Evolutionary conservation across 208 protist genomes (phyloP), one percentile per base, ranked within the genome.

Genomic region (Wallacemonas sp.): DNA sequence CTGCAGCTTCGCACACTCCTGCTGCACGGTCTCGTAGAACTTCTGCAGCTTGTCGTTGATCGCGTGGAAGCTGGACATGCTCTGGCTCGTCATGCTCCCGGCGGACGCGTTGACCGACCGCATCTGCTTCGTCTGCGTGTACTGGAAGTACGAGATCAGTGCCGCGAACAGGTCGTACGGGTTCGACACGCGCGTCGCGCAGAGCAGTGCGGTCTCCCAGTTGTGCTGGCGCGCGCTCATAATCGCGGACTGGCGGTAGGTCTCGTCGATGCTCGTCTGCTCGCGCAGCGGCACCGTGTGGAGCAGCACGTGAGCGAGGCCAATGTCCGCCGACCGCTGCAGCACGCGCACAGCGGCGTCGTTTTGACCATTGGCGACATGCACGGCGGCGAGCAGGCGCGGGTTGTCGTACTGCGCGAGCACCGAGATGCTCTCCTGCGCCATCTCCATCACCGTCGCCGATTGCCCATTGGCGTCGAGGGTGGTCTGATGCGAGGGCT

Each of bases 261-360:
- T 80, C 14, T 74, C 72, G 65, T 95, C 90, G 46, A 95, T 95
- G 64, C 81, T 93, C 2, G 61, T 49, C 74, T 89, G 87, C 44
- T 92, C 80, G 7, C 87, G 86, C 72, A 95, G 65, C 3, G 90
- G 90, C 42, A 92, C 78, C 3, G 87, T 83, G 71, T 93, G 90
- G 18, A 95, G 81, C 18, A 95, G 77, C 32, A 92, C 59, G 70
- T 95, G 87, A 4, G 74, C 73, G 8, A 93, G 76, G 31, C 67
- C 61, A 0, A 90, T 82, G 57, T 95, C 90, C 5, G 86, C 85
- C 39, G 74, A 64, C 62, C 76, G 61, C 28, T 80, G 72, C 20
- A 95, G 64, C 26, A 82, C 49, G 41, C 79, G 86, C 5, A 91
- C 87, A 3, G 85, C 86, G 26, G 84, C 83, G 57, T 95, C 90